phyloP scores from a whole-genome alignment of 1,139 yeast genomes.

The Blastobotrys aristatus region DNA sequence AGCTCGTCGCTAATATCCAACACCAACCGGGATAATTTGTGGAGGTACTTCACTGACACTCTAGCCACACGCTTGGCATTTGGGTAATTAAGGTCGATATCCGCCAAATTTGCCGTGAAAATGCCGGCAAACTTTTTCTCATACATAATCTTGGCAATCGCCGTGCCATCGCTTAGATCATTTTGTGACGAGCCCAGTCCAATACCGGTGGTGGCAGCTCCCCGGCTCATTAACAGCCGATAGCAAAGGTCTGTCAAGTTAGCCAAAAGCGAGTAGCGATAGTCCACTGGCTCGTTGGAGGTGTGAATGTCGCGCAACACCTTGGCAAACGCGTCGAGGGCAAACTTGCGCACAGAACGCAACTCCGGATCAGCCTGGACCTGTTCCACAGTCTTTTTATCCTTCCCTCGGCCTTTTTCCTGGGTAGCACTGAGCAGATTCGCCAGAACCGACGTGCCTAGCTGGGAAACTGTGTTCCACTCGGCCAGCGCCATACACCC shows the following conservation, averaged over 20 bases:
- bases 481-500: slow-evolving; percentile 21
- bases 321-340: slow-evolving; percentile 65
- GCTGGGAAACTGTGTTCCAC: slow-evolving; percentile 42
- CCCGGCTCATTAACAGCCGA: slow-evolving; percentile 27
- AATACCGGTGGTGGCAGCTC: slow-evolving; percentile 25
- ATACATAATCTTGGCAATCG: slow-evolving; percentile 56
- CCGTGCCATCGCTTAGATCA: slow-evolving; percentile 45
- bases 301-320: slow-evolving; percentile 49
- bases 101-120: slow-evolving; percentile 54
- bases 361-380: slow-evolving; percentile 58
- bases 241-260: slow-evolving; percentile 51
- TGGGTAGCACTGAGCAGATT: slow-evolving; percentile 52
- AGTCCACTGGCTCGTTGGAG: slow-evolving; percentile 34
- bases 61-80: slow-evolving; percentile 54
- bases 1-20: slow-evolving; percentile 43
- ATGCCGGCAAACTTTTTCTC: slow-evolving; percentile 61
- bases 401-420: slow-evolving; percentile 33
- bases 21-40: slow-evolving; percentile 49
- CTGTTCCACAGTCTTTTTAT: slow-evolving; percentile 26
- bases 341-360: slow-evolving; percentile 66
- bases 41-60: slow-evolving; percentile 55
- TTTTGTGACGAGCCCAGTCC: slow-evolving; percentile 20
- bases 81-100: slow-evolving; percentile 68
- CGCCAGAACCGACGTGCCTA: slow-evolving; percentile 41
- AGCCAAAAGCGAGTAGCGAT: slow-evolving; percentile 49